These are phyloP conservation scores for Clitoria ternatea DNA, from an alignment of 306 rosid genomes.

Conservation along the genomic window DNA sequence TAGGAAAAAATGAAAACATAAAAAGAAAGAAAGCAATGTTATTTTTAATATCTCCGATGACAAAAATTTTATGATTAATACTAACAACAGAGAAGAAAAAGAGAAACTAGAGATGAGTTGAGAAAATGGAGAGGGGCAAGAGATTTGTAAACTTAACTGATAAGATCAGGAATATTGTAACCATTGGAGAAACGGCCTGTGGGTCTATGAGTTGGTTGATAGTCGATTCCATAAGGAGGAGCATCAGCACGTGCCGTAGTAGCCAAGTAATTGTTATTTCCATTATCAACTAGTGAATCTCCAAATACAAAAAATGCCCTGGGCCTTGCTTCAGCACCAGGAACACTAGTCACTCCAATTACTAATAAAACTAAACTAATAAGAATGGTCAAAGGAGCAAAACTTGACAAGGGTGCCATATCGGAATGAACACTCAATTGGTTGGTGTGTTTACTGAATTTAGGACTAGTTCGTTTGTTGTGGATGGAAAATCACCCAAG, in stretches of 20 bases:
- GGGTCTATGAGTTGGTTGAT: slow-evolving; percentile 48
- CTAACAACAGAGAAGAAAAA: too few species aligned
- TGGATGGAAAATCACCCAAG: neutral
- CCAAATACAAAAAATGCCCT: slow-evolving; percentile 78
- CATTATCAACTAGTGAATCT: slow-evolving; percentile 77
- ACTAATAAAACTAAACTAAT: neutral
- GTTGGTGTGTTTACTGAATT: neutral
- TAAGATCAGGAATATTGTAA: slow-evolving; percentile 66
- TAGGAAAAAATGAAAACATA: too few species aligned
- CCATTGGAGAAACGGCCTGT: slow-evolving; percentile 87
- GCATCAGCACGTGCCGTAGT: slow-evolving; percentile 76
- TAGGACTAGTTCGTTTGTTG: neutral
- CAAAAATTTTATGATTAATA: too few species aligned
- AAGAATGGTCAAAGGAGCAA: neutral
- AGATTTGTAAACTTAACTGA: slow-evolving; percentile 38
- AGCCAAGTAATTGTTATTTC: slow-evolving; percentile 68
- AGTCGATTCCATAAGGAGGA: slow-evolving; percentile 76
- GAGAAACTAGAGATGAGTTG: too few species aligned
- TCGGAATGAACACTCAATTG: slow-evolving; percentile 5
- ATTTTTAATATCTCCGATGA: too few species aligned
- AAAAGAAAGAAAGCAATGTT: too few species aligned
- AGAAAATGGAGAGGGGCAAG: neutral
- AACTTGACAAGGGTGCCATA: slow-evolving; percentile 15
- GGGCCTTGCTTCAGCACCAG: slow-evolving; percentile 20
- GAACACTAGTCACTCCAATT: neutral